Conservation (phyloP, 1,284 basidiomycete genomes). For the Cutaneotrichosporon dermatis region DNA sequence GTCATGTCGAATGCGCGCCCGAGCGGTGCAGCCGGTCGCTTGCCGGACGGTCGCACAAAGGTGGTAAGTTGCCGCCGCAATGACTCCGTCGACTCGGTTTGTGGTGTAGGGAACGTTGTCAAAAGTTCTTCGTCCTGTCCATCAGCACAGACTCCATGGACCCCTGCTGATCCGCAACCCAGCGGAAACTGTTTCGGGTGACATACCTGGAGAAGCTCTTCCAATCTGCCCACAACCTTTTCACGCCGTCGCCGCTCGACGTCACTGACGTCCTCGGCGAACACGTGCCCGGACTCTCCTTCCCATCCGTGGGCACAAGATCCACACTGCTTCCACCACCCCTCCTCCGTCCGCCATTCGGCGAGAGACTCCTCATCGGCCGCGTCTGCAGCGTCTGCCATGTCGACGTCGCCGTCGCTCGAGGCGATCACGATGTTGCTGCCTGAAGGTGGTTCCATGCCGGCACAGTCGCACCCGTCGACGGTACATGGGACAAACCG, state of each 20-base stretch:
- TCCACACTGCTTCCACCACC: slow-evolving; percentile 63
- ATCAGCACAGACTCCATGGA: neutral
- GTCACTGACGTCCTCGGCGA: slow-evolving; percentile 34
- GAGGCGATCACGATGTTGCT: slow-evolving; percentile 59
- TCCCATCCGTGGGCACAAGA: slow-evolving; percentile 67
- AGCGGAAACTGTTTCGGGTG: neutral
- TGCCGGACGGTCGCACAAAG: slow-evolving; percentile 40
- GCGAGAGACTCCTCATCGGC: slow-evolving; percentile 43
- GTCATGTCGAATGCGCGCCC: slow-evolving; percentile 26
- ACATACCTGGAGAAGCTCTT: slow-evolving; percentile 75
- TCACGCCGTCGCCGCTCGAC: slow-evolving; percentile 57
- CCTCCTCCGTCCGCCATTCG: slow-evolving; percentile 32
- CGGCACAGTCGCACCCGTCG: slow-evolving; percentile 57
- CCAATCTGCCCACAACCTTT: slow-evolving; percentile 73
- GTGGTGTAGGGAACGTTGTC: slow-evolving; percentile 69
- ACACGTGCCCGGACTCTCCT: slow-evolving; percentile 65
- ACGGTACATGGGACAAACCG: slow-evolving; percentile 40
- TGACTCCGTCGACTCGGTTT: slow-evolving; percentile 59
- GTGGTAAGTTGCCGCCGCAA: slow-evolving; percentile 66
- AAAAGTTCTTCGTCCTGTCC: slow-evolving; percentile 67
- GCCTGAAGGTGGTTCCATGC: slow-evolving; percentile 63
- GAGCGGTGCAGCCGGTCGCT: slow-evolving; percentile 26
- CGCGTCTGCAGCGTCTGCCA: slow-evolving; percentile 51
- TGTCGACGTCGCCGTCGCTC: slow-evolving; percentile 52
- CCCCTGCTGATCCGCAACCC: neutral